Conservation (phyloP, 2,329 filamentous ascomycete species). For the Mycocentrospora acerina region DNA sequence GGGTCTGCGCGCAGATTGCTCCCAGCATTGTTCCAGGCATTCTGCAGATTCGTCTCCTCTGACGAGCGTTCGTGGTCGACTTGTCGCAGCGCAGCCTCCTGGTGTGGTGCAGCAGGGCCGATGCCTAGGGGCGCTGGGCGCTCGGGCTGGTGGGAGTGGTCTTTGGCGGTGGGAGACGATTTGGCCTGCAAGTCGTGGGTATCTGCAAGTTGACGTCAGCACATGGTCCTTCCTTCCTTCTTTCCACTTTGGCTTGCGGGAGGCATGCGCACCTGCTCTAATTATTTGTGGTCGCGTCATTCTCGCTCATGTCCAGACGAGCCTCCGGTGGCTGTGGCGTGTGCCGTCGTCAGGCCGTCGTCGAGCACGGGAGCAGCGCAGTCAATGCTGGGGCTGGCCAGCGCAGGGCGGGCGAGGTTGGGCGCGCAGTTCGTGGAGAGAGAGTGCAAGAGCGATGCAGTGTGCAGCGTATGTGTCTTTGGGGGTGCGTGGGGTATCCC, state of each 20-base stretch:
- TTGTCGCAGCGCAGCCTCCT: constrained; percentile 80
- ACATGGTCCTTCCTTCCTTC: constrained; percentile 7
- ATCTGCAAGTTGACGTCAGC: constrained; percentile 58
- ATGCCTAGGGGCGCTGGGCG: constrained; percentile 54
- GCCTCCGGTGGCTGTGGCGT: constrained; percentile 6
- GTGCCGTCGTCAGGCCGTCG: constrained; percentile 13
- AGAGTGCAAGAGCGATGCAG: constrained; percentile 1
- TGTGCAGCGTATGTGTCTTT: constrained; percentile 12
- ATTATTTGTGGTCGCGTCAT: constrained; percentile 61
- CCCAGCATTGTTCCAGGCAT: constrained; percentile 49
- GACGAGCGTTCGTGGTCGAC: constrained; percentile 72
- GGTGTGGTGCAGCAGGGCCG: constrained; percentile 71
- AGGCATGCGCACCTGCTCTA: constrained; percentile 56
- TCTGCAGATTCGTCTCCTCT: constrained; percentile 69
- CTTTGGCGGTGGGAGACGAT: constrained; percentile 77
- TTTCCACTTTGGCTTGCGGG: no score
- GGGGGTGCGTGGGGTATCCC: constrained; percentile 2
- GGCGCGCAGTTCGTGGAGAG: no score
- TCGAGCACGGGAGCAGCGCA: constrained; percentile 31
- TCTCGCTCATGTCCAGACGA: constrained; percentile 37
- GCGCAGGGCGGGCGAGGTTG: constrained; percentile 17
- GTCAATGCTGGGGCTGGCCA: constrained; percentile 25
- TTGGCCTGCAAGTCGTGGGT: constrained; percentile 93
- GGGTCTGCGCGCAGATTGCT: constrained; percentile 44
- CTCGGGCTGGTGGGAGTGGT: constrained; percentile 64